Base-by-base conservation (phyloP, 1,139 yeast genomes). In the Barnettozyma hawaiiensis region DNA sequence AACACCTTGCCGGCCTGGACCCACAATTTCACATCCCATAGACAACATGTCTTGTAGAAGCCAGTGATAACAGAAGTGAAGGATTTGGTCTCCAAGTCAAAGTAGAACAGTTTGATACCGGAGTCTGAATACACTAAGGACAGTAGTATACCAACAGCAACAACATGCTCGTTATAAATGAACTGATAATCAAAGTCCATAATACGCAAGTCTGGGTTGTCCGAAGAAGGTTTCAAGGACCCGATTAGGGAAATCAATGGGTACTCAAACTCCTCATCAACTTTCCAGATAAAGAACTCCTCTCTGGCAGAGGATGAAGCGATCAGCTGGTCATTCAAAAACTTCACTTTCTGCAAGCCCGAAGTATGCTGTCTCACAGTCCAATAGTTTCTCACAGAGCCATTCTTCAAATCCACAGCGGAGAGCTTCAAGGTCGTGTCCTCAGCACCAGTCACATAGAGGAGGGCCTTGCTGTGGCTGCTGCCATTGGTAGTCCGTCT, bases 61-160 rank as follows among this genome's bases (percentile, higher is more conserved):
- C 78, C 85, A 5, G 64, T 60, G 0, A 71, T 55, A 0, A 83
- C 37, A 14, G 71, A 56, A 1, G 53, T 55, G 56, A 86, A 85
- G 0, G 48, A 42, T 9, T 62, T 64, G 0, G 54, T 46, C 0
- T 28, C 41, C 6, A 61, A 51, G 46, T 73, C 66, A 53, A 78
- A 80, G 45, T 65, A 61, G 82, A 90, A 85, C 0, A 84, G 39
- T 50, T 78, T 81, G 39, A 92, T 73, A 7, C 75, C 68, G 1
- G 97, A 90, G 58, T 92, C 90, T 0, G 97, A 90, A 58, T 86
- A 92, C 0, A 83, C 95, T 0, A 89, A 75, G 1, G 76, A 74
- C 7, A 89, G 55, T 2, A 81, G 53, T 48, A 80, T 76, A 8
- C 78, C 78, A 31, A 44, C 48, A 1, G 49, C 43, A 1, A 31